These are phyloP conservation scores for Fusarium sulawesiense DNA, from an alignment of 2,329 filamentous ascomycete genomes.

Conservation along the genomic window DNA sequence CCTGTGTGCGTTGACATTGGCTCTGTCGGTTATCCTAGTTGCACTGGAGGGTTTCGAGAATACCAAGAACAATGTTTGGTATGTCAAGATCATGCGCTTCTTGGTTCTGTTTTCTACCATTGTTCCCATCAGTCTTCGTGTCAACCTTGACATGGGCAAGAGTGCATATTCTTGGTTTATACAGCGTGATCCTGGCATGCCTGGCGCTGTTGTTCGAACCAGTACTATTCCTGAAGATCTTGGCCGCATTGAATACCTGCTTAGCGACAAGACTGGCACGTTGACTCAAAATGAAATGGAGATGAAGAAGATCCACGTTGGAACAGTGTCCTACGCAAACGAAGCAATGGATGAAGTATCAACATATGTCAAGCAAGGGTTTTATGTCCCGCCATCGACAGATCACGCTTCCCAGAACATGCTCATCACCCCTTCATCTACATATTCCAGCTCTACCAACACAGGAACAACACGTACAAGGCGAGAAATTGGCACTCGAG, in stretches of 20 bases:
- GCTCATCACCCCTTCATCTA: slow-evolving; percentile 81
- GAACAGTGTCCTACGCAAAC: slow-evolving; percentile 97
- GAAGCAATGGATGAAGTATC: slow-evolving; percentile 98
- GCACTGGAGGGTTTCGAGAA: slow-evolving; percentile 84
- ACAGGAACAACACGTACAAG: slow-evolving; percentile 81
- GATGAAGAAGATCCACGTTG: slow-evolving; percentile 98
- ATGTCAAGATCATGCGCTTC: slow-evolving; percentile 98
- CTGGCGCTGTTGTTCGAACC: slow-evolving; percentile 91
- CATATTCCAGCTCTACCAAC: slow-evolving; percentile 70
- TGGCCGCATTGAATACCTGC: slow-evolving; percentile 92
- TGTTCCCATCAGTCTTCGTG: slow-evolving; percentile 94
- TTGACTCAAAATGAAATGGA: slow-evolving; percentile 99
- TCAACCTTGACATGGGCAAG: slow-evolving; percentile 97
- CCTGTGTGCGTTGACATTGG: slow-evolving; percentile 86
- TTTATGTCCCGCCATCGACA: slow-evolving; percentile 66
- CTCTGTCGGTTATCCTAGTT: slow-evolving; percentile 87
- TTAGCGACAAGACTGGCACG: slow-evolving; percentile 98
- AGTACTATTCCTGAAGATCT: slow-evolving; percentile 98
- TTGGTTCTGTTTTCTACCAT: slow-evolving; percentile 99
- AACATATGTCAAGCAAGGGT: slow-evolving; percentile 86
- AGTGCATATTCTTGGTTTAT: slow-evolving; percentile 97
- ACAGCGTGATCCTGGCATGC: slow-evolving; percentile 88
- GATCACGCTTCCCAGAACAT: slow-evolving; percentile 58
- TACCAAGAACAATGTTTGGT: slow-evolving; percentile 79
- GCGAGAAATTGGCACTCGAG: slow-evolving; percentile 91